Evolutionary conservation across 2,329 filamentous ascomycete genomes (phyloP), one percentile per base, ranked within the genome.

Genomic region (Penicillium aurantiogriseum): DNA sequence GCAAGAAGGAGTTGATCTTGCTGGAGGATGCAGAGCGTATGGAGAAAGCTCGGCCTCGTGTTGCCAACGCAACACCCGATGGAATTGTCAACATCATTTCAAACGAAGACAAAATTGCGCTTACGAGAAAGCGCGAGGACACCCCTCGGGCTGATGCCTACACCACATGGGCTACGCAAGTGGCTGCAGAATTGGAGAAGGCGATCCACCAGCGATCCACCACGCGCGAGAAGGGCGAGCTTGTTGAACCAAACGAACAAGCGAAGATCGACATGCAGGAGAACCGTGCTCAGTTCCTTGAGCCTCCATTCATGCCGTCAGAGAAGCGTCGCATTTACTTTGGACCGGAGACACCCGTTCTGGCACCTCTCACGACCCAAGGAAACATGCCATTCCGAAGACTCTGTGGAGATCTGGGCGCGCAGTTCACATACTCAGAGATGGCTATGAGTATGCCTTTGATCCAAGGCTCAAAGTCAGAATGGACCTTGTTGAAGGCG

Each of bases 311-410:
- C 70, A 85, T 89, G 69, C 87, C 94, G 2, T 97, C 93, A 0
- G 94, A 99, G 78, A 99, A 99, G 80, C 85, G 94, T 57, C 86
- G 88, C 50, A 81, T 99, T 55, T 97, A 99, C 77, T 97, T 97
- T 74, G 92, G 92, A 6, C 86, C 88, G 1, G 93, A 97, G 73
- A 99, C 94, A 2, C 94, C 94, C 0, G 86, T 92, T 11, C 80
- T 99, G n/a, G 94, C 94, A 5, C 94, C 94, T 36, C 82, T 99
- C 48, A 99, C 94, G 1, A 99, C 94, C 0, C 94, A 97, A 76
- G 94, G 94, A 45, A 99, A 99, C 69, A 81, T 97, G 47, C 94
- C 94, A 1, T 99, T 96, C 79, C 88, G 94, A 56, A 86, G 94
- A 49, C 84, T 99, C 31, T 97, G 92, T 69, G 88, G 91, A 13